Evolutionary conservation across 148 eudicot species (phyloP), one percentile per base, ranked within the genome.

Genomic region (Chenopodium formosanum): DNA sequence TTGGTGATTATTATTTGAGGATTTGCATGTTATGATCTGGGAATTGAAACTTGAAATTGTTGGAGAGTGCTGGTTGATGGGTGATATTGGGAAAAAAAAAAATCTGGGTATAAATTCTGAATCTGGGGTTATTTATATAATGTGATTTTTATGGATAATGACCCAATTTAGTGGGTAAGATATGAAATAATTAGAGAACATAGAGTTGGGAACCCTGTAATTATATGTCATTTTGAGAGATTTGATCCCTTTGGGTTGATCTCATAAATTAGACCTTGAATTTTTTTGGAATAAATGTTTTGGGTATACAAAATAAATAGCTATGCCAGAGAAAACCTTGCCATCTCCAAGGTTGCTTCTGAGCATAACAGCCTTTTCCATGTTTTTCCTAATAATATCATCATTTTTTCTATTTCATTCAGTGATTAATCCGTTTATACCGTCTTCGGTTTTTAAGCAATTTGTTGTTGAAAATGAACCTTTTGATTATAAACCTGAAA

Each of bases 321-420:
- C 82, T 70, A 90, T 90, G 90, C 73, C 86, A 46, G 94, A 92
- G 70, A 93, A 90, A 83, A 83, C 85, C 78, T 82, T 82, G 80
- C 75, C 82, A 53, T 87, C 91, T 4, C 82, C 95, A 10, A 89
- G 90, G 88, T 85, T 89, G 64, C 83, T 92, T 71, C 70, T 88
- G 71, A 86, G 86, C 58, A 81, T 92, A 31, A 84, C 89, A 44
- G 85, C 85, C 11, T 72, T 91, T 74, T 88, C 92, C 46, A 85
- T 85, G 83, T 79, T 85, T 32, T 78, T 94, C 72, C 81, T 94
- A 48, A 77, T 92, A 70, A 9, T 84, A n/a, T 91, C 95, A 10
- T 89, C 94, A 10, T 31, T 89, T 56, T 87, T 91, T 80, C 94
- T 94, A 37, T 84, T 86, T 76, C 90, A 82, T 69, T 87, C 91